Base-by-base conservation (phyloP, 129 eudicot species). In the Centella asiatica region DNA sequence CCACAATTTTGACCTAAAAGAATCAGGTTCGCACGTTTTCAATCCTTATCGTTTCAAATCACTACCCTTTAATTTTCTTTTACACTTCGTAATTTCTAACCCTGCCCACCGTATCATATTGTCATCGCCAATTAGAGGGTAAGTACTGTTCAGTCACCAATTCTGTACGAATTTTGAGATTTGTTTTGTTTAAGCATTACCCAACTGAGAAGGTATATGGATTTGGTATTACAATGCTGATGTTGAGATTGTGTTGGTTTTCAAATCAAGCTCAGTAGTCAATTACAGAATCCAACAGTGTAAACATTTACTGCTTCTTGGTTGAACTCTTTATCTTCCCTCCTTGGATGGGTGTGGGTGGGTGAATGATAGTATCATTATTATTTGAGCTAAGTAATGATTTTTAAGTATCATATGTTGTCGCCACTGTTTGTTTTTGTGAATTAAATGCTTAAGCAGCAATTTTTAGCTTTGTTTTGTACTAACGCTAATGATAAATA, bases 11-110 rank as follows among this genome's bases (percentile, higher is more conserved):
- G 60, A 55, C 60, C 40, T 55, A 55, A 29, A 33, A 6, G 36
- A 69, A 57, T 76, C 57, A 75, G 84, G 81, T 56, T 51, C 84
- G 81, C 77, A 71, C 71, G 75, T 62, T 65, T 37, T 71, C 74
- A 78, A 82, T 78, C 84, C 73, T 57, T 62, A 59, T 32, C 39
- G 14, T 65, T 60, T 59, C 67, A 68, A 14, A 14, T 46, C 18
- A 34, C 64, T 60, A 44, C 64, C 32, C 59, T 40, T 27, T 20
- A 31, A 59, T 4, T 50, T 34, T 25, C 49, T 15, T 49, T 44
- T 2, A 27, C 22, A 17, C 22, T 5, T 15, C 2, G 0, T n/a
- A 18, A 17, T 14, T 27, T 17, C 36, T 64, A 45, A 67, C 44
- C 14, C 60, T 3, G 42, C 33, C 1, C 19, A 44, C 65, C 60